A percentile compares a stretch with the other conserved stretches of the same genome.
phyloP scores from a whole-genome alignment of 2,329 filamentous ascomycete species.

The Exophiala alcalophila region DNA sequence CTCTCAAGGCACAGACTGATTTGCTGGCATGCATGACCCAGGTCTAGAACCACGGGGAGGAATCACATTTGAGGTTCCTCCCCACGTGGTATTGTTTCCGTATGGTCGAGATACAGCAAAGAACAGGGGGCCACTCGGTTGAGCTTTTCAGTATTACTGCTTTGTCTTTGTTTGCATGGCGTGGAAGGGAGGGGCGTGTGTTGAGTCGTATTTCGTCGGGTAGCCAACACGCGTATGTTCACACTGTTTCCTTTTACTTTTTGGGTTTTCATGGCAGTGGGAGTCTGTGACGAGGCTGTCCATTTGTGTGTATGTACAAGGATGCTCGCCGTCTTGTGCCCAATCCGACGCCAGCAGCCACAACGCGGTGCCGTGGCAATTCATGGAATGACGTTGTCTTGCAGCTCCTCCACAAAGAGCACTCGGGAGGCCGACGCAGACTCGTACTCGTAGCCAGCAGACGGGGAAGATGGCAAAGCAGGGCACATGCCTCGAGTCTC shows the following conservation, averaged over 20 bases:
- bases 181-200: constrained; percentile 1
- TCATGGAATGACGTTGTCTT: constrained; percentile 7
- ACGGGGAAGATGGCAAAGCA: too few relatives aligned
- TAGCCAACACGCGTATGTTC: too few relatives aligned
- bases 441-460: too few relatives aligned
- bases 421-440: too few relatives aligned
- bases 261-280: too few relatives aligned
- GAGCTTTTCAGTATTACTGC: neutral
- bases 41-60: constrained; percentile 18
- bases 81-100: constrained; percentile 13
- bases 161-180: constrained; percentile 3
- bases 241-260: constrained; percentile 1
- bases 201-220: constrained; percentile 2
- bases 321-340: neutral
- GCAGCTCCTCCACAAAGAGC: constrained; percentile 6
- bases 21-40: constrained; percentile 16
- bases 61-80: constrained; percentile 1
- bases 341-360: too few relatives aligned
- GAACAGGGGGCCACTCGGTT: constrained; percentile 7
- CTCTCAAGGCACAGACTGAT: constrained; percentile 14
- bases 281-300: constrained; percentile 1
- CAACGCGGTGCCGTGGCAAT: too few relatives aligned
- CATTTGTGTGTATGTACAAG: neutral
- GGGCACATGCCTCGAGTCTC: too few relatives aligned
- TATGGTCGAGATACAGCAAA: constrained; percentile 11